phyloP scores from a whole-genome alignment of 2,329 filamentous ascomycete genomes.

The Fusarium sp. region DNA sequence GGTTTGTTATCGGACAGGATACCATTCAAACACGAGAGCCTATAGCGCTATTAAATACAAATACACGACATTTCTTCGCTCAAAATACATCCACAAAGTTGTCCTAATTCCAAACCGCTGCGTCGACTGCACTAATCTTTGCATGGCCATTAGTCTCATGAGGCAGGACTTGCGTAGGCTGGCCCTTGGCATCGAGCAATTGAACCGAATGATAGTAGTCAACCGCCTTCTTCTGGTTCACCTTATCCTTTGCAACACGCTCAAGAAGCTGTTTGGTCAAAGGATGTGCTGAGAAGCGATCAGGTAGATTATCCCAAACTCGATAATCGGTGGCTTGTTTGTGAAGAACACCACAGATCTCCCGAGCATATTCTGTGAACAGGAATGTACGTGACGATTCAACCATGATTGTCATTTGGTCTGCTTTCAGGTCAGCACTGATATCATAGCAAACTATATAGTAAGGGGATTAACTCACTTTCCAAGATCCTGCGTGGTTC shows the following conservation, averaged over 20 bases:
- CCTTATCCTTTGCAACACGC: neutral
- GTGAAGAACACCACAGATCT: conserved; percentile 10
- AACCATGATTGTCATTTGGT: conserved; percentile 29
- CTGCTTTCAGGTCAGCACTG: too few relatives aligned
- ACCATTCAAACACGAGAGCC: neutral
- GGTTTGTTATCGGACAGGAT: accelerated
- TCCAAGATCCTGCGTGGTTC: conserved; percentile 9
- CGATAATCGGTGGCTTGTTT: conserved; percentile 6
- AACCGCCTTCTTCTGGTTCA: neutral
- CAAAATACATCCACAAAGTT: accelerated
- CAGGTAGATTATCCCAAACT: conserved; percentile 16
- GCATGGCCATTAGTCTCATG: neutral
- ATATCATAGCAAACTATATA: too few relatives aligned
- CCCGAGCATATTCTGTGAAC: conserved; percentile 17
- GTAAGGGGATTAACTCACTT: too few relatives aligned
- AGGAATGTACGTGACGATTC: conserved; percentile 11
- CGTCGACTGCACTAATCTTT: neutral
- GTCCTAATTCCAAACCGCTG: accelerated
- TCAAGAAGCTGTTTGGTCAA: neutral
- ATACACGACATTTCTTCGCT: neutral
- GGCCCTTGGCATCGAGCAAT: neutral
- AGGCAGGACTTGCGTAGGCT: neutral
- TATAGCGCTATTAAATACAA: neutral
- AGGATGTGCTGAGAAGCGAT: conserved; percentile 13
- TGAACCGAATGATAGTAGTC: conserved; percentile 16